phyloP scores from a whole-genome alignment of 345 rosid genomes.

The Boechera retrofracta region DNA sequence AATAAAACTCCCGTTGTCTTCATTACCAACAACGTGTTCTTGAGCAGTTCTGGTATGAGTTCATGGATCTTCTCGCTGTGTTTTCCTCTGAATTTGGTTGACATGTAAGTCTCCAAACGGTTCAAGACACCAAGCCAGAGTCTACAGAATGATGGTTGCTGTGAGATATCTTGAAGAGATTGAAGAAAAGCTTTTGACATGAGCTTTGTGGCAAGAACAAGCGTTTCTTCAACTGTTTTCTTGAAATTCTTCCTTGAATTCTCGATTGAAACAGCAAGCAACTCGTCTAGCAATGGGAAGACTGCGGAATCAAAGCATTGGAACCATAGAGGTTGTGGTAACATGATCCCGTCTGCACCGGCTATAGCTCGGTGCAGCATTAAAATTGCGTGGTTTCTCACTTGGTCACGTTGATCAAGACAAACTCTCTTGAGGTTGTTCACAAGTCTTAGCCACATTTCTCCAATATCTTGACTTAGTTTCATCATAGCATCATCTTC shows the following conservation, averaged over 20 bases:
- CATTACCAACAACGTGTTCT: slow-evolving; percentile 71
- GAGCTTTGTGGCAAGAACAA: slow-evolving; percentile 62
- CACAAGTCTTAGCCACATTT: slow-evolving; percentile 79
- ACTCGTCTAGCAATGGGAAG: slow-evolving; percentile 65
- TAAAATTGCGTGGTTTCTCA: slow-evolving; percentile 68
- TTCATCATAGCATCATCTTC: slow-evolving; percentile 56
- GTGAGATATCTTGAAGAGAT: slow-evolving; percentile 59
- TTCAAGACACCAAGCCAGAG: slow-evolving; percentile 71
- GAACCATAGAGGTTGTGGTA: slow-evolving; percentile 64
- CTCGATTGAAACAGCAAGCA: slow-evolving; percentile 49
- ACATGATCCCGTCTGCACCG: slow-evolving; percentile 56
- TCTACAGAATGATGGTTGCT: slow-evolving; percentile 66
- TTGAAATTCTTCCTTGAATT: slow-evolving; percentile 55
- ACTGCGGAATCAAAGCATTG: slow-evolving; percentile 68
- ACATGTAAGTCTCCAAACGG: slow-evolving; percentile 65
- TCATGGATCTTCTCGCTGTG: slow-evolving; percentile 63
- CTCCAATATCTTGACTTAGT: slow-evolving; percentile 65
- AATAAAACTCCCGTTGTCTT: slow-evolving; percentile 63
- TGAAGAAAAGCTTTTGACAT: slow-evolving; percentile 68
- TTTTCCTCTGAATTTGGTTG: slow-evolving; percentile 63
- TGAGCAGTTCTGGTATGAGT: slow-evolving; percentile 69
- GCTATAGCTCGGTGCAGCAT: slow-evolving; percentile 57
- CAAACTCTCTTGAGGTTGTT: slow-evolving; percentile 63
- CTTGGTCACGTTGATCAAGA: slow-evolving; percentile 71
- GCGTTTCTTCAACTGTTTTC: slow-evolving; percentile 64